Evolutionary conservation across 2,329 filamentous ascomycete species (phyloP), one percentile per base, ranked within the genome.

Genomic region (Colletotrichum orchidophilum): DNA sequence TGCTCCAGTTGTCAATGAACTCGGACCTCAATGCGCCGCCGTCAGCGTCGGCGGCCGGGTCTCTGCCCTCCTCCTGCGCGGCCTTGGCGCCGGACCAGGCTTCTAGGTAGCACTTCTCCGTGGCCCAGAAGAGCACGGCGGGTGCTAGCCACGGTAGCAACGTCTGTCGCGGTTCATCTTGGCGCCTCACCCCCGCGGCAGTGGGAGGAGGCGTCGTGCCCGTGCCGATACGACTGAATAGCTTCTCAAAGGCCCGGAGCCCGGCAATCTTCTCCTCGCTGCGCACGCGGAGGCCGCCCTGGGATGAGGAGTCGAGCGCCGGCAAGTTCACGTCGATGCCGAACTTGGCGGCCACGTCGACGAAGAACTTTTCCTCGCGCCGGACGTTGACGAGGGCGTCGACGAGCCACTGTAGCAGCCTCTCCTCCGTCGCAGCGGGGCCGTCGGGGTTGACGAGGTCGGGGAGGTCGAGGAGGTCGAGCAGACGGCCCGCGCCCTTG

Each of bases 51-150:
- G 78, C 76, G 13, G 12, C 31, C 7, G 61, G 39, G 21, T 61
- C 66, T 6, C 15, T 27, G 3, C 9, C 49, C 18, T 72, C 72
- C 1, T 76, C 74, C 21, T 81, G 77, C 74, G 85, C 80, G 5
- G 77, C 73, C 72, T 78, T 83, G 3, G 86, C 86, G 78, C 84
- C 87, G 11, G 82, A 83, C 90, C 90, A 92, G 13, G 90, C 86
- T 49, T 87, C 83, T 21, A 91, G 77, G 76, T 92, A 92, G 71
- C 86, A 87, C 57, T 85, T 89, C 81, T 96, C 93, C 1, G 91
- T 94, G n/a, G 90, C 90, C 90, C 92, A 95, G 27, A 95, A 87
- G n/a, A 93, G 86, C 2, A 94, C 87, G 72, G 94, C 84, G 6
- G 91, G 92, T 77, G 94, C 92, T 2, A 95, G 81, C 76, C 84